phyloP scores from a whole-genome alignment of 768 basidiomycete species.

The Auriscalpium microsporum region DNA sequence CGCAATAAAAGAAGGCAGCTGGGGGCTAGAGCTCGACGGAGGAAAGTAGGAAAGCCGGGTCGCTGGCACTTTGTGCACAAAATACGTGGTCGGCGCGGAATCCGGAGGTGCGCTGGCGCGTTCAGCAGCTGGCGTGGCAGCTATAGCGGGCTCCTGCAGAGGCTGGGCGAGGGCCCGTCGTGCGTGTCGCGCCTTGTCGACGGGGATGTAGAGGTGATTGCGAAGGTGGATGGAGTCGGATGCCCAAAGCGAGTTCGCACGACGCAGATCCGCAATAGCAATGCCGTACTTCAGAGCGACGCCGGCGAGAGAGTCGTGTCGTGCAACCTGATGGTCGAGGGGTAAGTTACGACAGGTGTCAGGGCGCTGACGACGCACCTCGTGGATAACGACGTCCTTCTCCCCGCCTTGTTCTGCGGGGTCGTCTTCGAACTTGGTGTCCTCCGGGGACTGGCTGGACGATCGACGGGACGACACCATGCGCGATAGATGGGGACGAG shows the following conservation, averaged over 20 bases:
- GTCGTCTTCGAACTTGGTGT: background rate
- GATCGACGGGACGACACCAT: constrained; percentile 5
- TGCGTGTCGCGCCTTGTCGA: constrained; percentile 46
- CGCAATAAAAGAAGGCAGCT: background rate
- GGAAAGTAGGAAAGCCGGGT: constrained; percentile 27
- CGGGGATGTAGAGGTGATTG: constrained; percentile 71
- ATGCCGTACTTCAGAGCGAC: constrained; percentile 89
- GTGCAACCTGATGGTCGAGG: constrained; percentile 36
- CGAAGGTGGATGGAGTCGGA: constrained; percentile 89
- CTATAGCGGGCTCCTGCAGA: constrained; percentile 8
- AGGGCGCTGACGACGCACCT: constrained; percentile 29
- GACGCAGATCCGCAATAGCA: constrained; percentile 70
- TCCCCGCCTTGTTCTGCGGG: constrained; percentile 23
- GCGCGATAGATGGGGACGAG: constrained; percentile 10
- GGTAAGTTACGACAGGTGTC: background rate
- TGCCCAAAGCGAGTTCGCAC: constrained; percentile 89
- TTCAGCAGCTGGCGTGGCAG: background rate
- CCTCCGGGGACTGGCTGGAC: background rate
- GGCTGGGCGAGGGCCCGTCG: constrained; percentile 23
- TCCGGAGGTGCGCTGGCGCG: background rate
- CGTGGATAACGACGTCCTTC: constrained; percentile 51
- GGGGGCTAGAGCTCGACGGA: constrained; percentile 9
- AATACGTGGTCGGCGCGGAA: constrained; percentile 4
- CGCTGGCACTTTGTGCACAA: constrained; percentile 23
- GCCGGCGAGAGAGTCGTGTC: constrained; percentile 75